phyloP scores from a whole-genome alignment of 106 monocot species.

The Dendrobium catenatum region DNA sequence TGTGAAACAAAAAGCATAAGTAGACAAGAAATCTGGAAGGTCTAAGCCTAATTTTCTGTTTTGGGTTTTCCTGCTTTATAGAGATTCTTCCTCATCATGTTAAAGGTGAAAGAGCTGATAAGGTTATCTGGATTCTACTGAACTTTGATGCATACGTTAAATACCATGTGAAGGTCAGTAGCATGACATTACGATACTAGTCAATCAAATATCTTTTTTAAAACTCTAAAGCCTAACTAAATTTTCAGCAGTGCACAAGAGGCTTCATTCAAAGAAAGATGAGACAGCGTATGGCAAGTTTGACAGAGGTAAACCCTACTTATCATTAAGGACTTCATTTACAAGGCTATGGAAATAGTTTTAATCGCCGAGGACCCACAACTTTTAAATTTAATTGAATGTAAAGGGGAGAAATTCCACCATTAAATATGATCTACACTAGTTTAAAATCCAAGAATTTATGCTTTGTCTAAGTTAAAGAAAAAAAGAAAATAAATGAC shows the following conservation, averaged over 20 bases:
- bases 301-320: constrained; percentile 30
- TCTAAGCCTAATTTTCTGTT: not conserved
- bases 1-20: not conserved
- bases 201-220: not conserved
- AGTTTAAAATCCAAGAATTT: not conserved
- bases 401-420: not conserved
- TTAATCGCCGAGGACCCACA: not conserved
- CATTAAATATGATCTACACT: not conserved
- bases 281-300: constrained; percentile 35
- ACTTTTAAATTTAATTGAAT: not conserved
- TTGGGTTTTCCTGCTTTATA: constrained; percentile 3
- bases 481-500: no score
- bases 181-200: not conserved
- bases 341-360: not conserved
- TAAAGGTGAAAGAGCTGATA: constrained; percentile 39
- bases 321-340: not conserved
- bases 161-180: constrained; percentile 57
- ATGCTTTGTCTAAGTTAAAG: not conserved
- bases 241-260: constrained; percentile 41
- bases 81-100: constrained; percentile 50
- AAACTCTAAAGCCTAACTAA: not conserved
- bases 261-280: constrained; percentile 55
- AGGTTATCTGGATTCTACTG: constrained; percentile 50
- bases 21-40: not conserved
- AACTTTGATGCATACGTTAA: constrained; percentile 62